A percentile compares a stretch with the other conserved stretches of the same genome.
These are phyloP conservation scores for Naganishia liquefaciens DNA, from an alignment of 1,284 basidiomycete genomes.

Conservation along the genomic window DNA sequence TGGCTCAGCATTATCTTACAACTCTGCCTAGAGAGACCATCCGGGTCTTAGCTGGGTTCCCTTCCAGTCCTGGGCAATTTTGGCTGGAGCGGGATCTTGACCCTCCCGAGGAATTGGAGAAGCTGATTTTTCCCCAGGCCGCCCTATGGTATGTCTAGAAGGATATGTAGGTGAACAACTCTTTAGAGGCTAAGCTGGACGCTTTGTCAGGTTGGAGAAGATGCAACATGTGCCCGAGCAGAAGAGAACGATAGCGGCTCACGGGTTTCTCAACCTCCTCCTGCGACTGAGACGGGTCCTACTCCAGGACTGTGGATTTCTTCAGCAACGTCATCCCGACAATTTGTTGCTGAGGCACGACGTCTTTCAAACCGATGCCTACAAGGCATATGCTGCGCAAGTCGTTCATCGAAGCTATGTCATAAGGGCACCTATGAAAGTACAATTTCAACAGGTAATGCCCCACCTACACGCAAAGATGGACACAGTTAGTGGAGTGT, in stretches of 20 bases:
- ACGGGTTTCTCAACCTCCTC: constrained; percentile 4
- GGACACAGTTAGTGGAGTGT: constrained; percentile 2
- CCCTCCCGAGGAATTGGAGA: not conserved
- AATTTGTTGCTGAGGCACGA: not conserved
- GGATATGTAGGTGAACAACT: not conserved
- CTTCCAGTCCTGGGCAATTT: not conserved
- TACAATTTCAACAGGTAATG: constrained; percentile 5
- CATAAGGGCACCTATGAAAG: not conserved
- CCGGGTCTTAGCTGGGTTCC: constrained; percentile 3
- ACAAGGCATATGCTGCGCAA: not conserved
- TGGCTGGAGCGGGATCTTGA: constrained; percentile 11
- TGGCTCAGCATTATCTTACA: constrained; percentile 6
- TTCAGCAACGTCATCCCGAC: not conserved
- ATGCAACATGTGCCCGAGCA: not conserved
- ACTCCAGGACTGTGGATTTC: not conserved
- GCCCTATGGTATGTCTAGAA: not conserved
- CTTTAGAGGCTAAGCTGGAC: not conserved
- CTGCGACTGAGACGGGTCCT: not conserved
- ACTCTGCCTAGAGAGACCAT: constrained; percentile 7
- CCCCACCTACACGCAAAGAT: constrained; percentile 1
- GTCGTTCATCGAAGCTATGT: not conserved
- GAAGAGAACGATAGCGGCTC: not conserved
- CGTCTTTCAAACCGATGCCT: not conserved
- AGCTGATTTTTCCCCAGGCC: not conserved
- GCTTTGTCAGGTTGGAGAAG: not conserved